phyloP scores from a whole-genome alignment of 306 rosid species.

The Fragaria nilgerrensis region DNA sequence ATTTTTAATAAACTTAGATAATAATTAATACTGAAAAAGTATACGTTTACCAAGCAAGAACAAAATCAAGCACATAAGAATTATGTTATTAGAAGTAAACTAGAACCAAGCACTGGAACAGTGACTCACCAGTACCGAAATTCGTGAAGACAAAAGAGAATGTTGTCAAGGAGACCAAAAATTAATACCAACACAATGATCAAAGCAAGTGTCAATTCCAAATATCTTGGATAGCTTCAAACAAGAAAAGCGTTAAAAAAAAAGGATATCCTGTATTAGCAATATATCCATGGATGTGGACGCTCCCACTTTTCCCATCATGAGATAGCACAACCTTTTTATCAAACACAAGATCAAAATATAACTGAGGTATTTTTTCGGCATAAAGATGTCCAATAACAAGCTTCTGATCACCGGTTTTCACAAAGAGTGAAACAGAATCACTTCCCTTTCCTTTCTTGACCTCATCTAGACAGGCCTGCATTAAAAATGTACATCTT shows the following conservation, averaged over 20 bases:
- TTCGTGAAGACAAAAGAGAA: constrained; percentile 25
- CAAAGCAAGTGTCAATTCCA: background rate
- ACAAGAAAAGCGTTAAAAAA: background rate
- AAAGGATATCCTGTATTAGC: constrained; percentile 47
- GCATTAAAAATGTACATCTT: constrained; percentile 8
- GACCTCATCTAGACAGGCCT: constrained; percentile 63
- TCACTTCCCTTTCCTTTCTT: constrained; percentile 52
- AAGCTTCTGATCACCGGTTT: constrained; percentile 48
- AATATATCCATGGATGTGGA: constrained; percentile 52
- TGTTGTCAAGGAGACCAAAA: constrained; percentile 42
- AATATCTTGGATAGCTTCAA: constrained; percentile 13
- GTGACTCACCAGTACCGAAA: constrained; percentile 40
- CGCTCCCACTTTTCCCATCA: constrained; percentile 64
- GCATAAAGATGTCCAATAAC: constrained; percentile 56
- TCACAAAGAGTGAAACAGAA: constrained; percentile 47
- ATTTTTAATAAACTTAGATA: background rate
- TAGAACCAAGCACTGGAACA: constrained; percentile 13
- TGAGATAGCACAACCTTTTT: constrained; percentile 68
- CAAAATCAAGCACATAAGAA: background rate
- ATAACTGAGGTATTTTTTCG: constrained; percentile 54
- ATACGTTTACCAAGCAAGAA: constrained; percentile 32
- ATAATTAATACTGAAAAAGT: background rate
- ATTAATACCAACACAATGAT: background rate
- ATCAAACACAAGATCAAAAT: constrained; percentile 56
- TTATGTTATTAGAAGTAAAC: background rate